Evolutionary conservation across 441 rosid species (phyloP), one percentile per base, ranked within the genome.

Genomic region (Flueggea neowawraea): DNA sequence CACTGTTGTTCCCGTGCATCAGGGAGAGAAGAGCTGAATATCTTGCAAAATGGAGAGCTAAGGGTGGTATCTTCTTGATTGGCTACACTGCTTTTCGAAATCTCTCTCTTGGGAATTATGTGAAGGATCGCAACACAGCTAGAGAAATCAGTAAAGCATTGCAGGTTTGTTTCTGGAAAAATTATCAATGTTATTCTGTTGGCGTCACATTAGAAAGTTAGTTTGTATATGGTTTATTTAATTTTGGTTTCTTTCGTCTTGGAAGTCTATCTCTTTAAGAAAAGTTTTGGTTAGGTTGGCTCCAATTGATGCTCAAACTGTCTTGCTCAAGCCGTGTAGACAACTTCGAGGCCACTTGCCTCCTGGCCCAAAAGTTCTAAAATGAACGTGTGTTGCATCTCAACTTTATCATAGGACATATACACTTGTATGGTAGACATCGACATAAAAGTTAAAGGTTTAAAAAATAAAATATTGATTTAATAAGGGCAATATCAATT

Each of bases 11-110:
- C 49, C 7, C 41, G 62, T 59, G 54, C 57, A 48, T 62, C 55
- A 91, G 96, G 84, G 99, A 93, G 59, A 85, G 85, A 74, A 85
- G 99, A 69, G 81, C 74, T 44, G 95, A 89, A 64, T 79, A 85
- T 82, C 82, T 93, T 61, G 80, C 75, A 47, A 96, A 93, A 76
- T 96, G 99, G 99, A 88, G 87, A 77, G 66, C 76, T 60, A 96
- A 93, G 77, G 99, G 99, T 62, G 99, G 99, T 43, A 76, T 96
- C 53, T 91, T 96, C 79, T 63, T 96, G 69, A 91, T 96, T 69
- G 89, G 98, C 73, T 96, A 96, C 68, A 28, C 90, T 67, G 88
- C 97, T 70, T 96, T 96, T 60, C 84, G 98, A 54, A 93, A 96
- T 82, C 82, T 96, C 69, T 89, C 96, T 65, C 70, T 91, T 76